Conservation (phyloP, 225 moss, liverwort and hornwort species). For the Pseudisothecium myosuroides region DNA sequence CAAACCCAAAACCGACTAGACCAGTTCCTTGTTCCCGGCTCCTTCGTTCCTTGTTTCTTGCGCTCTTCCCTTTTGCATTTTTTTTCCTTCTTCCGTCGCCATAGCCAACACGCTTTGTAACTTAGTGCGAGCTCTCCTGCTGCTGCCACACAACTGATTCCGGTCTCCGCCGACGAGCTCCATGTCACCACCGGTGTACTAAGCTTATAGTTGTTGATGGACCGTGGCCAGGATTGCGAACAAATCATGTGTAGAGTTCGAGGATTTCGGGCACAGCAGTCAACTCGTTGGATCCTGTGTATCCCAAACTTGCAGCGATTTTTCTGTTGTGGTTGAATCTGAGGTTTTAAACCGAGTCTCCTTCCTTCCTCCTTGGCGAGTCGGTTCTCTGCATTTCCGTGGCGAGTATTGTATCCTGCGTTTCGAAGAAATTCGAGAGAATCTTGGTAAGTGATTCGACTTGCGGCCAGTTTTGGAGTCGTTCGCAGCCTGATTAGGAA, state of each 20-base stretch:
- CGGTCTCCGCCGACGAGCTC: not conserved
- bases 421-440: no score
- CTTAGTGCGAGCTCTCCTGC: not conserved
- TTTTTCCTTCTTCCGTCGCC: not conserved
- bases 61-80: no score
- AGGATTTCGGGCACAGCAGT: not conserved
- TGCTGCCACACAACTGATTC: no score
- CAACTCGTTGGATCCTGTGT: not conserved
- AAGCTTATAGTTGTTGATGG: not conserved
- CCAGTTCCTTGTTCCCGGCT: not conserved
- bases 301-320: not conserved
- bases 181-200: not conserved
- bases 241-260: constrained; percentile 3
- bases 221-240: no score
- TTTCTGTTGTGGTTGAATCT: not conserved
- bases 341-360: not conserved
- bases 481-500: not conserved
- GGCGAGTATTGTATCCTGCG: no score
- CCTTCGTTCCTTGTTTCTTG: not conserved
- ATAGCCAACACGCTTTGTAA: not conserved
- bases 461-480: not conserved
- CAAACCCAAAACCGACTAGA: not conserved
- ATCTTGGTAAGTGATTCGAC: not conserved
- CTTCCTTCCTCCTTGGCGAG: not conserved
- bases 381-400: not conserved